Base-by-base conservation (phyloP, 1,284 basidiomycete genomes). In the Gymnopus androsaceus region DNA sequence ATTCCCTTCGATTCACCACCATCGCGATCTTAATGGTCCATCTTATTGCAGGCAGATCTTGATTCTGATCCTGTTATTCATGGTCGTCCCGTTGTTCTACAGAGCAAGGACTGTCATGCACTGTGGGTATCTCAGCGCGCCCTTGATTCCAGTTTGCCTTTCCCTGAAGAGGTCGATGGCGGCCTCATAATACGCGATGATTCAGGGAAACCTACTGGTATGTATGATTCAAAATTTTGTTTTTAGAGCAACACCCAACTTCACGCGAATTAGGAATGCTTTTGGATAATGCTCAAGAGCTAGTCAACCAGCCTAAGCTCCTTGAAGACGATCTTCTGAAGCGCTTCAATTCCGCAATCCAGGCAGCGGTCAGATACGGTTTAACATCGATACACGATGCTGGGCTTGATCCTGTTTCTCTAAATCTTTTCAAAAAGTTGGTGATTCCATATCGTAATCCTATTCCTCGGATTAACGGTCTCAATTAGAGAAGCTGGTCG, bases 41-140 rank as follows among this genome's bases (percentile, higher is more conserved):
- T 30, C 58, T 36, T 51, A 28, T 23, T 44, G 51, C 59, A 94
- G 92, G 79, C 77, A 3, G 88, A 90, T 63, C 74, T 95, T 1
- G 91, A 94, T 33, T 70, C 70, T 1, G 90, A 93, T 58, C 80
- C 84, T 4, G 64, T 88, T 11, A 75, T 95, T 23, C 72, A 74
- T 51, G 87, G 84, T 15, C 80, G 90, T 17, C 84, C 83, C 0
- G 83, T 95, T 46, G 76, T 88, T 9, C 77, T 95, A 14, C 84
- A 90, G 63, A 86, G 91, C 67, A 92, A 95, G 60, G 94, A 97
- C 68, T 88, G 89, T 6, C 94, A 96, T 71, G 93, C 92, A 0
- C 75, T 92, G 3, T 97, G 94, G 94, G 84, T 94, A 4, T 93
- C 90, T 15, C 71, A 75, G 15, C 75, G 69, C 44, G 79, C 88